phyloP scores from a whole-genome alignment of 1,284 basidiomycete genomes.

The Inonotus obliquus region DNA sequence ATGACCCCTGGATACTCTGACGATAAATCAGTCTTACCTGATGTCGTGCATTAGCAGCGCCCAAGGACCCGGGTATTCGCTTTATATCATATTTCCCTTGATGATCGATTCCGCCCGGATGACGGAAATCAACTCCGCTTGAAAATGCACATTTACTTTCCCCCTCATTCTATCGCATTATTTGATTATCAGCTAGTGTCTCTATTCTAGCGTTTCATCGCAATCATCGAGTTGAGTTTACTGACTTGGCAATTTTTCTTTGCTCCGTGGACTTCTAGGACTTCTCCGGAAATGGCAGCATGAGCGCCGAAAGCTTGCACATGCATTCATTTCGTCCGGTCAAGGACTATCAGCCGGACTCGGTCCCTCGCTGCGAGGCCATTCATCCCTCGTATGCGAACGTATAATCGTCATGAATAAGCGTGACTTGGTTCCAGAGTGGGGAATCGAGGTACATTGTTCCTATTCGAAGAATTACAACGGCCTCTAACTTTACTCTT shows the following conservation, averaged over 20 bases:
- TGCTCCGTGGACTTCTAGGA: conserved; percentile 33
- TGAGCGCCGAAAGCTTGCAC: conserved; percentile 48
- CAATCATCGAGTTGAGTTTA: too few species aligned
- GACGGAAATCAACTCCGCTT: not conserved
- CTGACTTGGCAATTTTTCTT: not conserved
- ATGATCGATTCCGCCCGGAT: not conserved
- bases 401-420: conserved; percentile 93
- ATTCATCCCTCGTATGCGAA: conserved; percentile 52
- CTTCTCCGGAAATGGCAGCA: conserved; percentile 58
- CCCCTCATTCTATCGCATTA: not conserved
- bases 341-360: conserved; percentile 22
- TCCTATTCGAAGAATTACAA: not conserved
- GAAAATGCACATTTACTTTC: not conserved
- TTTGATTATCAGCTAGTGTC: not conserved
- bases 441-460: conserved; percentile 74
- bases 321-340: conserved; percentile 33
- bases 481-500: not conserved
- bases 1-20: conserved; percentile 1
- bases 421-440: conserved; percentile 82
- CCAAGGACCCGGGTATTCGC: not conserved
- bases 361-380: conserved; percentile 19
- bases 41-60: not conserved
- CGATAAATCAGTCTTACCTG: not conserved
- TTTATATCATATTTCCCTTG: not conserved
- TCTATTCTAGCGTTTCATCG: not conserved